Percentiles rank a stretch among this genome's conserved stretches.
phyloP scores from a whole-genome alignment of 2,329 filamentous ascomycete species.

The Corniculantispora saksenae region DNA sequence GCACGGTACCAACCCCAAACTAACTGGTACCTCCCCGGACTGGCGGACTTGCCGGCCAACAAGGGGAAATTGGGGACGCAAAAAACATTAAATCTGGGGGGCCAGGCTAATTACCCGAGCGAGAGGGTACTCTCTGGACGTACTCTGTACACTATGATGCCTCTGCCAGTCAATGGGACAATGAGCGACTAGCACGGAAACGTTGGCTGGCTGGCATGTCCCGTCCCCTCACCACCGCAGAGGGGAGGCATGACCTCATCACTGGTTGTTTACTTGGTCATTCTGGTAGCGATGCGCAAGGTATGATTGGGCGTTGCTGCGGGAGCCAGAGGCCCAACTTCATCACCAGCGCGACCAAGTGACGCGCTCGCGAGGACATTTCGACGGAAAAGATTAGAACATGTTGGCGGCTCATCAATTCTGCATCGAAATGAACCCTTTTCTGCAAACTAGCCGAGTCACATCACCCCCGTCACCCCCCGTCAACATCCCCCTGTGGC shows the following conservation, averaged over 20 bases:
- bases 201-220: neutral
- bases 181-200: neutral
- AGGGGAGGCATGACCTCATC: slow-evolving; percentile 17
- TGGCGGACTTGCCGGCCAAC: neutral
- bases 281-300: neutral
- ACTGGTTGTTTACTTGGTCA: slow-evolving; percentile 8
- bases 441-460: neutral
- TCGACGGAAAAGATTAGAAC: neutral
- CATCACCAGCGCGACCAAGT: slow-evolving; percentile 1
- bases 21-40: neutral
- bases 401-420: neutral
- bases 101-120: neutral
- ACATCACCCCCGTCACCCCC: too few relatives aligned
- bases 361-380: neutral
- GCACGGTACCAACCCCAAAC: neutral
- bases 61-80: neutral
- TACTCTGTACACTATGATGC: too few relatives aligned
- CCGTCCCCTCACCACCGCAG: neutral
- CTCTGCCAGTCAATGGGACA: neutral
- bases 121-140: neutral
- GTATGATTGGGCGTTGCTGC: slow-evolving; percentile 8
- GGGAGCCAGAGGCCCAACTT: neutral
- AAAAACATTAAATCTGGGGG: neutral
- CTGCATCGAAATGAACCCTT: neutral
- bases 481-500: neutral